A percentile compares a stretch with the other conserved stretches of the same genome.
These are phyloP conservation scores for Leishmania martiniquensis DNA, from an alignment of 208 protist species.

Conservation along the genomic window DNA sequence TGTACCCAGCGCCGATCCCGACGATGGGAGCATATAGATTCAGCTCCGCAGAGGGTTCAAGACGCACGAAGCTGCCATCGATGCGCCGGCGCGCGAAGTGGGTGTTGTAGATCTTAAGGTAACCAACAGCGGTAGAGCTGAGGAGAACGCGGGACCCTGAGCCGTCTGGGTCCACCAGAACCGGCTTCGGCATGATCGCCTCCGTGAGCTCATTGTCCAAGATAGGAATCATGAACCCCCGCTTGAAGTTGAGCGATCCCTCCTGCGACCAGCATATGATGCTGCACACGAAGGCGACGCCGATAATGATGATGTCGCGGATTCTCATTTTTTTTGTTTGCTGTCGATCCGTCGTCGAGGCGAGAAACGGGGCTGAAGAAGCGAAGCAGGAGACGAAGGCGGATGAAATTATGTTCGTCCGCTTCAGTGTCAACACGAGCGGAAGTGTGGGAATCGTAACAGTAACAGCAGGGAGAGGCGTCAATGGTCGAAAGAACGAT, in stretches of 20 bases:
- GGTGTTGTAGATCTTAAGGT: constrained; percentile 55
- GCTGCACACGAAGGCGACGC: constrained; percentile 67
- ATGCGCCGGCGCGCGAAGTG: constrained; percentile 42
- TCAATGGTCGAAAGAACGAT: not conserved
- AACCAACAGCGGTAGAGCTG: constrained; percentile 36
- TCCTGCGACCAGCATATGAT: constrained; percentile 88
- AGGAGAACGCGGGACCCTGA: constrained; percentile 57
- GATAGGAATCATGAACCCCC: constrained; percentile 63
- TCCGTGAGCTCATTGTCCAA: constrained; percentile 37
- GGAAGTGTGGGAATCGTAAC: not conserved
- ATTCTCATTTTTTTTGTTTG: constrained; percentile 59
- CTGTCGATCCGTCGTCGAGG: not conserved
- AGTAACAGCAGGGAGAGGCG: not conserved
- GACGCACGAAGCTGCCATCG: constrained; percentile 52
- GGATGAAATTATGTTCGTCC: not conserved
- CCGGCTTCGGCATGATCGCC: constrained; percentile 60
- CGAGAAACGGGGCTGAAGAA: not conserved
- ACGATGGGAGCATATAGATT: constrained; percentile 47
- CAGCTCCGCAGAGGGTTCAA: constrained; percentile 25
- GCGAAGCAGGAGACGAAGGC: not conserved
- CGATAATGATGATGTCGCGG: constrained; percentile 79
- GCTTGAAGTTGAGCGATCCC: constrained; percentile 62
- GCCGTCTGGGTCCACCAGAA: constrained; percentile 60
- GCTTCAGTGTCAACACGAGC: not conserved
- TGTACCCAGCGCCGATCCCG: constrained; percentile 62